Base-by-base conservation (phyloP, 2,329 filamentous ascomycete genomes). In the Dendryphion nanum region DNA sequence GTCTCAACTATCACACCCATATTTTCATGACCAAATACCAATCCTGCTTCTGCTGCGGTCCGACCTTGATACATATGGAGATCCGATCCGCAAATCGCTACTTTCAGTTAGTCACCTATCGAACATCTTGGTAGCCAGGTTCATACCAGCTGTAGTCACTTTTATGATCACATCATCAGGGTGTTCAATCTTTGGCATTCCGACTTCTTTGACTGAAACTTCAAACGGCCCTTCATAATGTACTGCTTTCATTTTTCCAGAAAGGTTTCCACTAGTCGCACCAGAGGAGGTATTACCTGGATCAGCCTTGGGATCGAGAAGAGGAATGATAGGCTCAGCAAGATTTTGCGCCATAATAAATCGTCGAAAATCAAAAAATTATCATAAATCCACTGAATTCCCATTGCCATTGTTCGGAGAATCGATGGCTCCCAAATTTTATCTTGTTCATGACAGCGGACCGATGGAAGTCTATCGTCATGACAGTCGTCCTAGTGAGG, bases 141-240 rank as follows among this genome's bases (percentile, higher is more conserved):
- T 21, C 47, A 50, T 63, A 65, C 75, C 69, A 35, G 79, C 75
- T 5, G 79, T 85, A 1, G 81, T 83, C 23, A 83, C 77, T 51
- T 81, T 83, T 59, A 83, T 76, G 42, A 83, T 78, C 21, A 75
- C 72, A 66, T 83, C 80, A 62, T 83, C 79, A 2, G 80, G 79
- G 61, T 83, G 80, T 54, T 82, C 66, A 16, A 85, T 68, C 53
- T 72, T 75, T 1, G 81, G 81, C 31, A 71, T 55, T 18, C 76
- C 72, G 6, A 81, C 73, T 17, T 83, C 76, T 50, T 80, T 74
- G 34, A 85, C 75, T n/a, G 75, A 74, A 43, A 83, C 79, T 59
- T 77, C 75, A 64, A 76, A 79, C 0, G 79, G 76, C 1, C 78
- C 79, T 30, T 79, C 73, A 50, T 83, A 83, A 53, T 81, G 79